These are phyloP conservation scores for Exobasidium cylindrosporum DNA, from an alignment of 1,284 basidiomycete species.

Conservation along the genomic window DNA sequence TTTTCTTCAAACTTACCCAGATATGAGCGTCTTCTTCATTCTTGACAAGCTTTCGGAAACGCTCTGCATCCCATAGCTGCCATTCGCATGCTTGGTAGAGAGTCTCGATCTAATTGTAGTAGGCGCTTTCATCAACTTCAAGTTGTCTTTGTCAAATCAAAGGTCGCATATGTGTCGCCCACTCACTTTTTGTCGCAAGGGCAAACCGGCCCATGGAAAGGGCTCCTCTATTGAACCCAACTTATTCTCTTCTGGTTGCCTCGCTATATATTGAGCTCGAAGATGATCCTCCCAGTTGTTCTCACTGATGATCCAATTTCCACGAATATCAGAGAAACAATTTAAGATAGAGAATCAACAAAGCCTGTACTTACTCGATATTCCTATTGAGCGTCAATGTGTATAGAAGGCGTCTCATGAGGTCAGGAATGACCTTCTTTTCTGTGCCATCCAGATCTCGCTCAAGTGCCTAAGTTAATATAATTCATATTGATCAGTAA, in stretches of 20 bases:
- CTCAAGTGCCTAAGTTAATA: conserved; percentile 59
- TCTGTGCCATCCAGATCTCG: conserved; percentile 58
- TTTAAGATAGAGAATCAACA: background rate
- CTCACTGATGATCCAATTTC: background rate
- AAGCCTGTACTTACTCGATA: conserved; percentile 56
- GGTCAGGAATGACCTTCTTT: conserved; percentile 56
- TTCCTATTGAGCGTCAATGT: conserved; percentile 59
- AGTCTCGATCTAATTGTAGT: conserved; percentile 37
- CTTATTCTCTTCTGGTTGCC: conserved; percentile 23
- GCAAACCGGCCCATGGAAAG: conserved; percentile 57
- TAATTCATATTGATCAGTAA: too few relatives aligned
- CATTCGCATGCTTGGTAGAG: conserved; percentile 58
- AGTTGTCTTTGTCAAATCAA: background rate
- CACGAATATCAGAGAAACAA: background rate
- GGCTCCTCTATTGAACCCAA: conserved; percentile 44
- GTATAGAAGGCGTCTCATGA: conserved; percentile 58
- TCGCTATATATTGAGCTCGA: conserved; percentile 27
- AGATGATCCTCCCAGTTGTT: conserved; percentile 40
- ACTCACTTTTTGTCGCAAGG: conserved; percentile 56
- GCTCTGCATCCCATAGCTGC: conserved; percentile 60
- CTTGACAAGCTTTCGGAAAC: conserved; percentile 59
- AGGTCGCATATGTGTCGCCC: background rate
- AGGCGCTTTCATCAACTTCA: background rate
- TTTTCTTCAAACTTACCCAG: conserved; percentile 55
- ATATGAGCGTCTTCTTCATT: conserved; percentile 59